These are phyloP conservation scores for Colletotrichum cereale DNA, from an alignment of 2,329 filamentous ascomycete species.

Conservation along the genomic window DNA sequence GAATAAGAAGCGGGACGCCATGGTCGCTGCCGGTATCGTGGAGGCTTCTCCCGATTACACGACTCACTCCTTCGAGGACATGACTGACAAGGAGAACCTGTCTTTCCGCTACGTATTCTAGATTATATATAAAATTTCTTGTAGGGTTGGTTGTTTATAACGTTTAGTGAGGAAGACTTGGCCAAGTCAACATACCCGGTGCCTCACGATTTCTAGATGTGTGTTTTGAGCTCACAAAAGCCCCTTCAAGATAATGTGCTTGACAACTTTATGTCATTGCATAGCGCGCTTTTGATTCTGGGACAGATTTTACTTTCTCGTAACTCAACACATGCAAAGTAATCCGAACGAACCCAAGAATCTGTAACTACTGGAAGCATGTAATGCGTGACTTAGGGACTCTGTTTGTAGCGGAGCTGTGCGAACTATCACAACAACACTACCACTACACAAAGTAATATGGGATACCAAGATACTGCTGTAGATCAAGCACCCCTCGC, in stretches of 20 bases:
- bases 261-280: not conserved
- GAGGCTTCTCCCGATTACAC: conserved; percentile 56
- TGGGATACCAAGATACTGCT: too few relatives aligned
- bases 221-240: not conserved
- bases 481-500: too few relatives aligned
- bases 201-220: not conserved
- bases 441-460: too few relatives aligned
- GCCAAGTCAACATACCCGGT: not conserved
- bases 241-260: not conserved
- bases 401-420: too few relatives aligned
- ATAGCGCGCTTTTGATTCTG: not conserved
- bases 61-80: conserved; percentile 70
- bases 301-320: too few relatives aligned
- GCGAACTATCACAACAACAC: too few relatives aligned
- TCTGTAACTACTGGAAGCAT: rapidly evolving
- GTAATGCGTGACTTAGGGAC: too few relatives aligned
- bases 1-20: conserved; percentile 69
- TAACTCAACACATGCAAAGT: not conserved
- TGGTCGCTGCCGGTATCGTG: conserved; percentile 56
- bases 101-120: conserved; percentile 70
- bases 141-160: not conserved
- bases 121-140: not conserved
- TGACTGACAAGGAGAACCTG: conserved; percentile 72
- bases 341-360: not conserved
- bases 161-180: not conserved